Percentiles rank a stretch among this genome's conserved stretches.
phyloP scores from a whole-genome alignment of 108 stramenopile genomes.

The Nitzschia putrida region DNA sequence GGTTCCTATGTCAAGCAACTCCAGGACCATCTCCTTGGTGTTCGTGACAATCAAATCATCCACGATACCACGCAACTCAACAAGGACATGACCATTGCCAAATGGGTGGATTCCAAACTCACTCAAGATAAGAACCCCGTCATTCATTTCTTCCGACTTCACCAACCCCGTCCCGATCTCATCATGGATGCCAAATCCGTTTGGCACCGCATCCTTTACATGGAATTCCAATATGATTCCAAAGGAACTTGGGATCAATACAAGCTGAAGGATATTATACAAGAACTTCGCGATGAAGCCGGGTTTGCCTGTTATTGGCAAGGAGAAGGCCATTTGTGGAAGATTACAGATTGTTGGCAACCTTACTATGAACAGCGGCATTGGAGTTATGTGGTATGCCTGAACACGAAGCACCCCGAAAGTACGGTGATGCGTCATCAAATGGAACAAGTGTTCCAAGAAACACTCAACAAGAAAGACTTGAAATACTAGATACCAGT shows the following conservation, averaged over 20 bases:
- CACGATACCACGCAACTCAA: neutral
- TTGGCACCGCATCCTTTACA: constrained; percentile 9
- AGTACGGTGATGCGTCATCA: constrained; percentile 7
- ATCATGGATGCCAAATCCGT: neutral
- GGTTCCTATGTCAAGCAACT: neutral
- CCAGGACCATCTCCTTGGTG: neutral
- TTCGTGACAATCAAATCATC: neutral
- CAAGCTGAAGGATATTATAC: constrained; percentile 1
- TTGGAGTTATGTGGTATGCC: constrained; percentile 73
- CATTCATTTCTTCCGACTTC: constrained; percentile 10
- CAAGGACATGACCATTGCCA: neutral
- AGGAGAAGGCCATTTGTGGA: constrained; percentile 47
- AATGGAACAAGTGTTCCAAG: constrained; percentile 26
- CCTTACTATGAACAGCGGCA: constrained; percentile 40
- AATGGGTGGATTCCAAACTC: neutral
- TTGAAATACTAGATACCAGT: constrained; percentile 1
- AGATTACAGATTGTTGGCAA: constrained; percentile 52
- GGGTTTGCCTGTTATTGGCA: constrained; percentile 52
- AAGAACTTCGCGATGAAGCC: constrained; percentile 1
- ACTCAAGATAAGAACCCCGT: neutral
- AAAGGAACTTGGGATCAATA: constrained; percentile 10
- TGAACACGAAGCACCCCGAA: constrained; percentile 19
- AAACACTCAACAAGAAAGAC: constrained; percentile 20
- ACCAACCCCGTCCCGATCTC: neutral
- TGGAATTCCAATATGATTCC: constrained; percentile 19